Percentiles rank a stretch among this genome's conserved stretches.
phyloP scores from a whole-genome alignment of 768 basidiomycete genomes.

The Tricholomella constricta region DNA sequence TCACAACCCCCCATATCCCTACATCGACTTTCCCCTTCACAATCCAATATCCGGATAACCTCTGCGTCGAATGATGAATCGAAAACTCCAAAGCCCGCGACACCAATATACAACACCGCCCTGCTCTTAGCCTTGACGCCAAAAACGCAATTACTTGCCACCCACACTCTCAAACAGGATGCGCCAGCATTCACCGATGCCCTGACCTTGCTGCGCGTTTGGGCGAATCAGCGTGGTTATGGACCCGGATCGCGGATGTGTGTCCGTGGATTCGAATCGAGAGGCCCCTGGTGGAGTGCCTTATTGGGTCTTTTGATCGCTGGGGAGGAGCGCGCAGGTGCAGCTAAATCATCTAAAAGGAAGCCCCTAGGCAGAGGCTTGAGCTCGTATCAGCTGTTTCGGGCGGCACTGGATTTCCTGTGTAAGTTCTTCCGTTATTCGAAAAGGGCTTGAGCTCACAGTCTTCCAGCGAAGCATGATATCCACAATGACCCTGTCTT shows the following conservation, averaged over 20 bases:
- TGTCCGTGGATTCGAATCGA: conserved; percentile 69
- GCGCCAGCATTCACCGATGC: conserved; percentile 73
- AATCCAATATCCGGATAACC: conserved; percentile 54
- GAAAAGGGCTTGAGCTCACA: conserved; percentile 6
- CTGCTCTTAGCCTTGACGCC: conserved; percentile 57
- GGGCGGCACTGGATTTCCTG: conserved; percentile 81
- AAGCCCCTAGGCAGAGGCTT: conserved; percentile 76
- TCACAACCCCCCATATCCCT: conserved; percentile 63
- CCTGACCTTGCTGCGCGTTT: conserved; percentile 77
- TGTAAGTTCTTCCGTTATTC: conserved; percentile 46
- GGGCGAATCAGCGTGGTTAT: conserved; percentile 89
- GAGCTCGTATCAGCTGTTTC: conserved; percentile 89
- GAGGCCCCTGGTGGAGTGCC: conserved; percentile 69
- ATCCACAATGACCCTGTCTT: conserved; percentile 60
- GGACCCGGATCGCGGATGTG: conserved; percentile 56
- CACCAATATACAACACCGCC: conserved; percentile 80
- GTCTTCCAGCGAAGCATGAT: conserved; percentile 64
- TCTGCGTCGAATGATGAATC: conserved; percentile 23
- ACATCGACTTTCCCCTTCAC: conserved; percentile 69
- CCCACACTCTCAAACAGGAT: conserved; percentile 54
- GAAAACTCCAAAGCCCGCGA: conserved; percentile 42
- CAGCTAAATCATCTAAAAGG: conserved; percentile 36
- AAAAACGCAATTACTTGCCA: conserved; percentile 52
- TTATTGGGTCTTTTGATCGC: conserved; percentile 60
- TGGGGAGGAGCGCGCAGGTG: conserved; percentile 61